Evolutionary conservation across 768 basidiomycete species (phyloP).

Genomic region (Mycena capillaripes): DNA sequence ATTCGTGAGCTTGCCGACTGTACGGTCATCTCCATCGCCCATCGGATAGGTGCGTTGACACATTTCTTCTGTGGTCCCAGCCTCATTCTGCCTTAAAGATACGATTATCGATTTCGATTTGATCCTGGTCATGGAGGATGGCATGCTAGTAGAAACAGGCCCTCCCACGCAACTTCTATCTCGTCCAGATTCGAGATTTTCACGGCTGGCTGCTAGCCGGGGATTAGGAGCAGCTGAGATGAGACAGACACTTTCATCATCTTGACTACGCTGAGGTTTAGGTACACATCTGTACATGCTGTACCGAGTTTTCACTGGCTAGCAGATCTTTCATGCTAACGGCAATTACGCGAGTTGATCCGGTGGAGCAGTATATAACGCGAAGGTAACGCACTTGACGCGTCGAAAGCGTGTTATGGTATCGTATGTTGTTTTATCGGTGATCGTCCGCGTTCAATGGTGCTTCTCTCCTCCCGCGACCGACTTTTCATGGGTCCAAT

Average conservation of each 20-base stretch:
- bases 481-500: no score
- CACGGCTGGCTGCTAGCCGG: background rate
- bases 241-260: background rate
- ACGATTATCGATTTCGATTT: conserved; percentile 30
- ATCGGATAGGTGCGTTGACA: conserved; percentile 27
- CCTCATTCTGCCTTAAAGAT: background rate
- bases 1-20: conserved; percentile 24
- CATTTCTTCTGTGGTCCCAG: background rate
- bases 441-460: no score
- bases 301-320: background rate
- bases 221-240: background rate
- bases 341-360: no score
- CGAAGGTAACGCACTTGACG: no score
- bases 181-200: background rate
- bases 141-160: conserved; percentile 16
- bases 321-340: background rate
- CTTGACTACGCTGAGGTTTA: background rate
- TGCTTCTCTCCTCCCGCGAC: no score
- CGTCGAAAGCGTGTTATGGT: no score
- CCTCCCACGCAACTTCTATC: background rate
- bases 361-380: no score
- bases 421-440: no score
- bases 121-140: conserved; percentile 32
- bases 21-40: conserved; percentile 31
- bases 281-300: background rate